These are phyloP conservation scores for Aspergillus nidulans DNA, from an alignment of 495 filamentous ascomycete species.

Conservation along the genomic window DNA sequence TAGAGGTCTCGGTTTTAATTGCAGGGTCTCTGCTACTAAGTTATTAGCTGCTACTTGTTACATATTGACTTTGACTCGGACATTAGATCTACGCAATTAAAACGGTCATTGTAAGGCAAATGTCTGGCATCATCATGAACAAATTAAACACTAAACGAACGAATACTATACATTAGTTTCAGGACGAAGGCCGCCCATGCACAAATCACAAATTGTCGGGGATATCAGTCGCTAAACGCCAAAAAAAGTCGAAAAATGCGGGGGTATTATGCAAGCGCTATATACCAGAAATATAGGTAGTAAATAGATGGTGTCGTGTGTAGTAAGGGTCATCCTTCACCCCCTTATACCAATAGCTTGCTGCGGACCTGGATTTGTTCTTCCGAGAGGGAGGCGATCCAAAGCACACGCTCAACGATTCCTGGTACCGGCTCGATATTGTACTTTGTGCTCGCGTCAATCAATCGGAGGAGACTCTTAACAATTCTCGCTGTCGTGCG, in stretches of 20 bases:
- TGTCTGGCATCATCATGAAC: background rate
- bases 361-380: slow-evolving; percentile 68
- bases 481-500: slow-evolving; percentile 87
- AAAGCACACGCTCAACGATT: slow-evolving; percentile 85
- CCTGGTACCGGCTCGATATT: slow-evolving; percentile 79
- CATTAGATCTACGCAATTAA: background rate
- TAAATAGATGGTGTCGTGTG: background rate
- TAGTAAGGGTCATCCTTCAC: background rate
- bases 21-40: background rate
- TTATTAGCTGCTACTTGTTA: background rate
- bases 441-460: slow-evolving; percentile 91
- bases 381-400: slow-evolving; percentile 86
- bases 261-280: slow-evolving; percentile 9
- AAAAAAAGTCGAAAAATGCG: slow-evolving; percentile 8
- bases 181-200: background rate
- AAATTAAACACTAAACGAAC: background rate
- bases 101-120: background rate
- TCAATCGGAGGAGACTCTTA: slow-evolving; percentile 81
- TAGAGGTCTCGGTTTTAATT: background rate
- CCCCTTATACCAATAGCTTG: slow-evolving; percentile 45
- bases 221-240: slow-evolving; percentile 13
- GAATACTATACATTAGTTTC: slow-evolving; percentile 4
- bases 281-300: slow-evolving; percentile 1
- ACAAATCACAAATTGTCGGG: background rate
- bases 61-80: background rate